A percentile compares a stretch with the other conserved stretches of the same genome.
phyloP scores from a whole-genome alignment of 2,329 filamentous ascomycete genomes.

The Venturiaceae sp. region DNA sequence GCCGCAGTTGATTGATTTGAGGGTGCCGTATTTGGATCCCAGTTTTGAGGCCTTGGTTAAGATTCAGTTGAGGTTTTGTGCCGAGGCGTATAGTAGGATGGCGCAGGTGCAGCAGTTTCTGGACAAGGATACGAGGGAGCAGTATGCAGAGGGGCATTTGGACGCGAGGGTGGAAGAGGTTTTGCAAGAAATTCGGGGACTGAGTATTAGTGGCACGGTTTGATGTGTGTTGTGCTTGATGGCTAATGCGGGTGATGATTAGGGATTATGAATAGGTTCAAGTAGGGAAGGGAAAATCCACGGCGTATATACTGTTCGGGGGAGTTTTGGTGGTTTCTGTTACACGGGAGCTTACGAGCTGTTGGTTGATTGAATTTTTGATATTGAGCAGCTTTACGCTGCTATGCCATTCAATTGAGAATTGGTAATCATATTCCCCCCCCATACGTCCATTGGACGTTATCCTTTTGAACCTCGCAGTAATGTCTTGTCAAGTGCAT shows the following conservation, averaged over 20 bases:
- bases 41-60: slow-evolving; percentile 97
- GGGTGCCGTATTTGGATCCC: slow-evolving; percentile 93
- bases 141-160: slow-evolving; percentile 88
- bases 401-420: too few species aligned
- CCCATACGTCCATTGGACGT: too few species aligned
- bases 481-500: too few species aligned
- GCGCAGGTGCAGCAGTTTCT: slow-evolving; percentile 98
- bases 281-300: background rate
- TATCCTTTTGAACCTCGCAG: too few species aligned
- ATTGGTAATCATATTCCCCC: too few species aligned
- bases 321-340: background rate
- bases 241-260: background rate
- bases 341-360: background rate
- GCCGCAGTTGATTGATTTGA: slow-evolving; percentile 90
- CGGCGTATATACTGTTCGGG: background rate
- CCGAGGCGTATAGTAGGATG: slow-evolving; percentile 95
- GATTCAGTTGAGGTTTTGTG: slow-evolving; percentile 95
- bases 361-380: too few species aligned
- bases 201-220: slow-evolving; percentile 71
- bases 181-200: slow-evolving; percentile 87
- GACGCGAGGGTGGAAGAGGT: slow-evolving; percentile 92
- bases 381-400: too few species aligned
- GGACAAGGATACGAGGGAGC: slow-evolving; percentile 87
- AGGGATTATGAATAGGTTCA: background rate
- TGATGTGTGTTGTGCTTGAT: background rate